Conservation (phyloP, 116 monocot species). For the Dioscorea cayenensis region DNA sequence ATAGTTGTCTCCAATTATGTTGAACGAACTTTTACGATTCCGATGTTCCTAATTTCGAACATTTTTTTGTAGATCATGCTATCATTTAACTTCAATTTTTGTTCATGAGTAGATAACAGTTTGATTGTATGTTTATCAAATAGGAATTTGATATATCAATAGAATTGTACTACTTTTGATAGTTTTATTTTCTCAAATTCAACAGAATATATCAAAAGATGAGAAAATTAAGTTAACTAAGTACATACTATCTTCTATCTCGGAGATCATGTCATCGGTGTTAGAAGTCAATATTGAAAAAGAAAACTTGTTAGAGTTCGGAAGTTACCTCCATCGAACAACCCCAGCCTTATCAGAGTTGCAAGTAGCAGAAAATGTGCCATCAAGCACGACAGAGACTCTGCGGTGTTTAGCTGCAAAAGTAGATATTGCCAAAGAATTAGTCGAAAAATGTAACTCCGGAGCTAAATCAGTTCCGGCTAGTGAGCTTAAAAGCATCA, state of each 20-base stretch:
- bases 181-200: background rate
- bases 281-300: slow-evolving; percentile 19
- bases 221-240: background rate
- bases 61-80: too few relatives aligned
- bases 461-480: slow-evolving; percentile 11
- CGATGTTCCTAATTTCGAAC: too few relatives aligned
- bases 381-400: slow-evolving; percentile 12
- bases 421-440: slow-evolving; percentile 33
- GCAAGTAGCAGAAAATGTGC: slow-evolving; percentile 9
- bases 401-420: slow-evolving; percentile 33
- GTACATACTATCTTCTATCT: slow-evolving; percentile 21
- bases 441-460: slow-evolving; percentile 27
- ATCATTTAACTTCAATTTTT: too few relatives aligned
- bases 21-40: too few relatives aligned
- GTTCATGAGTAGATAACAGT: too few relatives aligned
- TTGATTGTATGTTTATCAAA: too few relatives aligned
- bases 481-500: slow-evolving; percentile 21
- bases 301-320: slow-evolving; percentile 30
- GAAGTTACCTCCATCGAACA: slow-evolving; percentile 36
- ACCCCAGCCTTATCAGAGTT: slow-evolving; percentile 40
- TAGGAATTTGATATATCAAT: too few relatives aligned
- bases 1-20: too few relatives aligned
- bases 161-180: background rate
- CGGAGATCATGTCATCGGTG: slow-evolving; percentile 22
- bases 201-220: background rate